Evolutionary conservation across 805 yeast genomes (phyloP).

Genomic region (Candida oleophila): DNA sequence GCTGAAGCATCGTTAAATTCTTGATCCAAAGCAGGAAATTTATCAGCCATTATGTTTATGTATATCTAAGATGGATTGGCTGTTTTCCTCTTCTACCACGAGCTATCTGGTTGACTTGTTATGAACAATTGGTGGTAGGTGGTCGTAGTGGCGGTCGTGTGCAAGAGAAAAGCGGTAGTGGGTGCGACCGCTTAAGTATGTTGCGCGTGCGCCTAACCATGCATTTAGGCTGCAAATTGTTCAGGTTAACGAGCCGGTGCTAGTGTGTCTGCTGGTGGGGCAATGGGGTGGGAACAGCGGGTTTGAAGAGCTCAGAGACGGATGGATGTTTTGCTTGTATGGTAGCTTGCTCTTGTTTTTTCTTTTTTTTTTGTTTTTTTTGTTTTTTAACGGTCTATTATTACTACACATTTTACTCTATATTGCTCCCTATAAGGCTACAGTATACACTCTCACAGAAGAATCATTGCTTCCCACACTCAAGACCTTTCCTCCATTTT

Average conservation of each 20-base stretch:
- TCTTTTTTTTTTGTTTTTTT: no score
- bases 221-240: no score
- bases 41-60: slow-evolving; percentile 56
- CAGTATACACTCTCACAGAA: slow-evolving; percentile 49
- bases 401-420: background rate
- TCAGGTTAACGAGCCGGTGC: no score
- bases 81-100: background rate
- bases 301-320: no score
- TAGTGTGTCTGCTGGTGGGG: no score
- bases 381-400: no score
- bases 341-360: no score
- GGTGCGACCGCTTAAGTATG: no score
- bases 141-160: background rate
- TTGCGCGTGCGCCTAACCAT: no score
- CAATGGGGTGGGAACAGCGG: no score
- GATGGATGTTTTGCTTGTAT: no score
- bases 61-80: background rate
- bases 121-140: background rate
- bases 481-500: slow-evolving; percentile 30
- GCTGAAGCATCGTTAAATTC: slow-evolving; percentile 28
- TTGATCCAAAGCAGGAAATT: slow-evolving; percentile 66
- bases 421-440: slow-evolving; percentile 10
- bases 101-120: background rate
- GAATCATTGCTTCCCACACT: slow-evolving; percentile 69
- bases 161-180: background rate